Evolutionary conservation across 805 yeast genomes (phyloP), one percentile per base, ranked within the genome.

Genomic region (Barnettozyma wickerhamii): DNA sequence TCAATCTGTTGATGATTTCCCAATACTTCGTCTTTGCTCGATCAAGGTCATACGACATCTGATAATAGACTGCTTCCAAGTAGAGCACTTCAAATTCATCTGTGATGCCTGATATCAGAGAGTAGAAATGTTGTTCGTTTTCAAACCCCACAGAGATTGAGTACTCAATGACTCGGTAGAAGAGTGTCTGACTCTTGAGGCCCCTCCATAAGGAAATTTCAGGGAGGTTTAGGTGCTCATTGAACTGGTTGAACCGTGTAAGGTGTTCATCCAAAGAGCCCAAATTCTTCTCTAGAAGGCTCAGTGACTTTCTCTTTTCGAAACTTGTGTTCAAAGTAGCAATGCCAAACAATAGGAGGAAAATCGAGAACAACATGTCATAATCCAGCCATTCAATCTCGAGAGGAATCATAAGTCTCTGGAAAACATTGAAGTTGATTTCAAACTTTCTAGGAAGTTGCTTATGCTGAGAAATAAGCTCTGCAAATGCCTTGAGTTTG

Each of bases 271-370:
- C 40, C 19, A 42, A 40, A 9, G 35, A 19, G 6, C n/a, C 21
- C 1, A 27, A 14, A 15, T 41, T 35, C 17, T 42, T 35, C 2
- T 32, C 23, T 4, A 42, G 37, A 13, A 45, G 33, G 2, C 10
- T 20, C 13, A 29, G 15, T 2, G 58, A 48, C 28, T 46, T 53
- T 35, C 59, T 46, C 15, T 48, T 49, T 15, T 52, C 55, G 41
- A 43, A 52, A 6, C 58, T 46, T 1, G 43, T 19, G 18, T 50
- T 44, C 19, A 51, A 19, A 0, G 29, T 36, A 7, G 47, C 34
- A 1, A 48, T 27, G 0, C 51, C 55, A 41, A 39, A 44, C 5
- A 43, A 4, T 6, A 50, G 15, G 9, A 37, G 21, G 18, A 50
- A 45, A 4, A 43, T 7, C 6, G 29, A 15, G 17, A 40, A 45